phyloP scores from a whole-genome alignment of 2,329 filamentous ascomycete species.

The Pochonia chlamydosporia region DNA sequence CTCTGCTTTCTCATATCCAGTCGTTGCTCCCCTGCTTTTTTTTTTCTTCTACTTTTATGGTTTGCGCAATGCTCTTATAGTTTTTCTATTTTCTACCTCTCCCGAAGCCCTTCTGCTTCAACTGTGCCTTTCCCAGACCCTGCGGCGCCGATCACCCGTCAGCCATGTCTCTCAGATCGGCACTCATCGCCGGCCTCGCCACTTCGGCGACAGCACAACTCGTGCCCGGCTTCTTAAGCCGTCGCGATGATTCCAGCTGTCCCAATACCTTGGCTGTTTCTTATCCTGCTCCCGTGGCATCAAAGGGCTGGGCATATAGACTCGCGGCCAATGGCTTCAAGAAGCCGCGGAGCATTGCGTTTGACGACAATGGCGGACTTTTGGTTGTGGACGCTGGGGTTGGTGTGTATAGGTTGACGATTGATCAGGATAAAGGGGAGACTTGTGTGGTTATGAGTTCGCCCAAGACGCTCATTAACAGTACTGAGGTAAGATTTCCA shows the following conservation, averaged over 20 bases:
- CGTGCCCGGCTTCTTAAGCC: neutral
- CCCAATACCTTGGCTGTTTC: slow-evolving; percentile 26
- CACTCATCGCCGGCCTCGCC: neutral
- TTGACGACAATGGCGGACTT: slow-evolving; percentile 39
- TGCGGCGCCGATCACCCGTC: too few species aligned
- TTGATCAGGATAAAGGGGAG: slow-evolving; percentile 32
- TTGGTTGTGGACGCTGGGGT: slow-evolving; percentile 37
- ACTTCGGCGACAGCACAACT: neutral
- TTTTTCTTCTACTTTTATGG: neutral
- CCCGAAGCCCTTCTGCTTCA: too few species aligned
- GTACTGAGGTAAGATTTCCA: slow-evolving; percentile 30
- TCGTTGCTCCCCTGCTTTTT: neutral
- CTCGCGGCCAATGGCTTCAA: slow-evolving; percentile 35
- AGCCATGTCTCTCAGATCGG: neutral
- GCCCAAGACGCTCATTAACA: slow-evolving; percentile 29
- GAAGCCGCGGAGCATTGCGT: slow-evolving; percentile 37
- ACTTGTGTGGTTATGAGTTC: slow-evolving; percentile 34
- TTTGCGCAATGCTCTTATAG: too few species aligned
- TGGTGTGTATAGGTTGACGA: slow-evolving; percentile 34
- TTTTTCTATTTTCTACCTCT: too few species aligned
- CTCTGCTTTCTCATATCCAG: too few species aligned
- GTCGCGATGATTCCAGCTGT: slow-evolving; percentile 18
- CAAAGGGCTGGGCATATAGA: slow-evolving; percentile 37
- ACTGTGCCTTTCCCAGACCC: too few species aligned
- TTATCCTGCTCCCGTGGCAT: slow-evolving; percentile 31